Evolutionary conservation across 78 protist species (phyloP).

Genomic region (Pelomyxa schiedti): DNA sequence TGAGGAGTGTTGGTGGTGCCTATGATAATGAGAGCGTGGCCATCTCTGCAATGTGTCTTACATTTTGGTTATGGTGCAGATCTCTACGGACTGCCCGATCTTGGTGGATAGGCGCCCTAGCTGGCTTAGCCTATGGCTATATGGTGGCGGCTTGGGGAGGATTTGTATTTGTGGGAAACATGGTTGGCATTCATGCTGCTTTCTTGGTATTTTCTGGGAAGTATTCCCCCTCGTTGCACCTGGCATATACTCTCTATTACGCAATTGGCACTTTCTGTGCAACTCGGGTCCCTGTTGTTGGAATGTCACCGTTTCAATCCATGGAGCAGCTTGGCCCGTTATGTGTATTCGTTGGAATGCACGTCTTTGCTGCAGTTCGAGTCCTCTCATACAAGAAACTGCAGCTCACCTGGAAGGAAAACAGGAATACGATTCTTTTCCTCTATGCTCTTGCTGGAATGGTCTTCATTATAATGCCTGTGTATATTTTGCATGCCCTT

Average conservation of each 20-base stretch:
- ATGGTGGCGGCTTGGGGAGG: not conserved
- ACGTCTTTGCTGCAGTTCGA: not conserved
- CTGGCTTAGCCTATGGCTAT: not conserved
- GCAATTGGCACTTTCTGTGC: not conserved
- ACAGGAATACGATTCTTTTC: not conserved
- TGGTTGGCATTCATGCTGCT: not conserved
- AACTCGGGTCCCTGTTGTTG: not conserved
- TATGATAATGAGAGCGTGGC: not conserved
- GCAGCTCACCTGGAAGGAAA: not conserved
- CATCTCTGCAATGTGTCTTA: not conserved
- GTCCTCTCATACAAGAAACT: not conserved
- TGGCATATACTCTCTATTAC: not conserved
- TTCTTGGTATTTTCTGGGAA: not conserved
- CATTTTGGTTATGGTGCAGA: not conserved
- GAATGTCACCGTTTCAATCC: not conserved
- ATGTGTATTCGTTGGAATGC: not conserved
- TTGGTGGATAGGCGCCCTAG: not conserved
- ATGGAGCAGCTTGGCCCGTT: not conserved
- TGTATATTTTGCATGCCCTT: not conserved
- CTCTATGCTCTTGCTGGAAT: not conserved
- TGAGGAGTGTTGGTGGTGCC: not conserved
- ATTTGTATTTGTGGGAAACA: not conserved
- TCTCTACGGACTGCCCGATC: not conserved
- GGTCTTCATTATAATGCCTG: not conserved
- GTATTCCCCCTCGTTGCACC: not conserved